Evolutionary conservation across 2,329 filamentous ascomycete species (phyloP).

Genomic region (Aspergillus costaricaensis): DNA sequence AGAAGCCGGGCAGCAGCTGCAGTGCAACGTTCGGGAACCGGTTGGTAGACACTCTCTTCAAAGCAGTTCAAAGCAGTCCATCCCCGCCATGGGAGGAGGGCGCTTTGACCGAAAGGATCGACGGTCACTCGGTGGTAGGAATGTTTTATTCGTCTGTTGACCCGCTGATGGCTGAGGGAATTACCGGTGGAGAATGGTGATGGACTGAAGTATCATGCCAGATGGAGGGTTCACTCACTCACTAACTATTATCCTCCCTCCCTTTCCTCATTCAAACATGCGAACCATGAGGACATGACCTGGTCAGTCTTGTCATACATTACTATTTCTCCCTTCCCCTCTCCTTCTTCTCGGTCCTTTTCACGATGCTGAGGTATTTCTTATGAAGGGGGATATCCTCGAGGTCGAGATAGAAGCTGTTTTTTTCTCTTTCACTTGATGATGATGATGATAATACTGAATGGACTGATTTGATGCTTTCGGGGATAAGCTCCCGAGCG

Average conservation of each 20-base stretch:
- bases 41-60: background rate
- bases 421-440: too few relatives aligned
- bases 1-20: background rate
- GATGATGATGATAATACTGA: too few relatives aligned
- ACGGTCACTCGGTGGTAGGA: background rate
- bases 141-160: background rate
- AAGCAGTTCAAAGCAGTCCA: background rate
- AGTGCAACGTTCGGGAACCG: background rate
- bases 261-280: too few relatives aligned
- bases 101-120: background rate
- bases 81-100: background rate
- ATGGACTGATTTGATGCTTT: background rate
- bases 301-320: conserved; percentile 1
- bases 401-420: too few relatives aligned
- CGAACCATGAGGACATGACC: background rate
- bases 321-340: background rate
- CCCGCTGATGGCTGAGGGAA: background rate
- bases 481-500: background rate
- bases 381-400: background rate
- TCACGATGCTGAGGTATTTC: conserved; percentile 3
- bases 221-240: background rate
- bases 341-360: background rate
- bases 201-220: background rate
- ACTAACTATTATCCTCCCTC: too few relatives aligned
- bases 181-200: background rate